Conservation (phyloP, 202 grass and related monocot genomes). For the Schoenoplectus tabernaemontani region DNA sequence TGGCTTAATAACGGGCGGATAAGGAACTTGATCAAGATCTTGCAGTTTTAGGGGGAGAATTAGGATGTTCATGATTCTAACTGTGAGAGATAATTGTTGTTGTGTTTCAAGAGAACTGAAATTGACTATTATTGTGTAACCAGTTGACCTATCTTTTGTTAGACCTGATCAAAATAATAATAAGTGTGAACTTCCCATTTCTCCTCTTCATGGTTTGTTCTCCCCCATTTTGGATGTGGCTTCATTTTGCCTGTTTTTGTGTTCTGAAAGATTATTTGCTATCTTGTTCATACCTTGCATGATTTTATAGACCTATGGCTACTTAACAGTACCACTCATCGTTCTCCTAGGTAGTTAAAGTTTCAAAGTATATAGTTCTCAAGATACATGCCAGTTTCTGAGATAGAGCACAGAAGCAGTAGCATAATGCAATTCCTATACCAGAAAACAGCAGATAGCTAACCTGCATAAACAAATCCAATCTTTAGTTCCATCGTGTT, state of each 20-base stretch:
- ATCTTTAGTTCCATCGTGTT: no score
- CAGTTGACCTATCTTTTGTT: not conserved
- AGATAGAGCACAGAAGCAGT: no score
- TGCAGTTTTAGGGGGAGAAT: not conserved
- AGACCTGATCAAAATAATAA: constrained; percentile 6
- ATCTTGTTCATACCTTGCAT: no score
- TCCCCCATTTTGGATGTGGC: not conserved
- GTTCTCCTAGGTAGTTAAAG: no score
- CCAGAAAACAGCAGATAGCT: no score
- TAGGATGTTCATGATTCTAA: constrained; percentile 16
- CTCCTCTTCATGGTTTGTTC: not conserved
- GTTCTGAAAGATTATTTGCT: not conserved
- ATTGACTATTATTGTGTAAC: constrained; percentile 21
- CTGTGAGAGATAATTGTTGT: constrained; percentile 16
- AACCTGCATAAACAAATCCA: no score
- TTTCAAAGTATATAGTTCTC: no score
- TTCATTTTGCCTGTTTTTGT: not conserved
- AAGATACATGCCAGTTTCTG: no score
- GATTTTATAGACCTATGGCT: not conserved
- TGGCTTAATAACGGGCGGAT: not conserved
- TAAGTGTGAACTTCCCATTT: not conserved
- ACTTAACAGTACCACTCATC: not conserved
- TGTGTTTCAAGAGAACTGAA: constrained; percentile 2
- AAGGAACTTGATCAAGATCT: constrained; percentile 10
- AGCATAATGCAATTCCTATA: no score